phyloP scores from a whole-genome alignment of 139 green algal species.

The Picochlorum sp. region DNA sequence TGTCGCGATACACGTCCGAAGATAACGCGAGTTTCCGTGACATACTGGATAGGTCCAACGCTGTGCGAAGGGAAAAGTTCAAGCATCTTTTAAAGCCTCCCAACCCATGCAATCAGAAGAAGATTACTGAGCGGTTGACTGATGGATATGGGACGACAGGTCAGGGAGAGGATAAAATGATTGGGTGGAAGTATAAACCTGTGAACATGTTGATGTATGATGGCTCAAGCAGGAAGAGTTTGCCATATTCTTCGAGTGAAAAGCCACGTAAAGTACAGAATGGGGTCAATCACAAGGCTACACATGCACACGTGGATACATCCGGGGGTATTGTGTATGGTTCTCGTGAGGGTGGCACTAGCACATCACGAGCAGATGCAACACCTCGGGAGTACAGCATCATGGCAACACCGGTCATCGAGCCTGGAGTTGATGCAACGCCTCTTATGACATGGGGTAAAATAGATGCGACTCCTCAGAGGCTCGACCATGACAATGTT shows the following conservation, averaged over 20 bases:
- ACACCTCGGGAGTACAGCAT: slow-evolving; percentile 20
- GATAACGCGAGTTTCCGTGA: slow-evolving; percentile 76
- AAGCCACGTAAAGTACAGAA: slow-evolving; percentile 53
- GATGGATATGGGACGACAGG: slow-evolving; percentile 63
- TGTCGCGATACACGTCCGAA: slow-evolving; percentile 61
- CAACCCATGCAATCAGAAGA: background rate
- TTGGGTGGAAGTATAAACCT: slow-evolving; percentile 37
- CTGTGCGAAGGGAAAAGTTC: slow-evolving; percentile 9
- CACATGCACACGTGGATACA: slow-evolving; percentile 8
- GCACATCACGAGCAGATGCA: background rate
- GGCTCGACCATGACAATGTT: slow-evolving; percentile 30
- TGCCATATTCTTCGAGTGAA: slow-evolving; percentile 44
- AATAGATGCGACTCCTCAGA: slow-evolving; percentile 65
- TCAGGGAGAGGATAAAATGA: slow-evolving; percentile 47
- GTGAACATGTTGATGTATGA: slow-evolving; percentile 71
- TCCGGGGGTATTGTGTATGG: background rate
- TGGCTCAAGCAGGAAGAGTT: slow-evolving; percentile 20
- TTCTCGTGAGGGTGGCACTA: background rate
- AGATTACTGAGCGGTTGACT: slow-evolving; percentile 12
- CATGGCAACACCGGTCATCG: slow-evolving; percentile 41
- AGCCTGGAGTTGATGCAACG: slow-evolving; percentile 37
- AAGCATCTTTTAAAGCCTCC: background rate
- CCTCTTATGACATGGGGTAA: slow-evolving; percentile 86
- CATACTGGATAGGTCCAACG: slow-evolving; percentile 46
- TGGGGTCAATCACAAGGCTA: slow-evolving; percentile 48